Conservation (phyloP, 768 basidiomycete species). For the Collybiopsis luxurians region DNA sequence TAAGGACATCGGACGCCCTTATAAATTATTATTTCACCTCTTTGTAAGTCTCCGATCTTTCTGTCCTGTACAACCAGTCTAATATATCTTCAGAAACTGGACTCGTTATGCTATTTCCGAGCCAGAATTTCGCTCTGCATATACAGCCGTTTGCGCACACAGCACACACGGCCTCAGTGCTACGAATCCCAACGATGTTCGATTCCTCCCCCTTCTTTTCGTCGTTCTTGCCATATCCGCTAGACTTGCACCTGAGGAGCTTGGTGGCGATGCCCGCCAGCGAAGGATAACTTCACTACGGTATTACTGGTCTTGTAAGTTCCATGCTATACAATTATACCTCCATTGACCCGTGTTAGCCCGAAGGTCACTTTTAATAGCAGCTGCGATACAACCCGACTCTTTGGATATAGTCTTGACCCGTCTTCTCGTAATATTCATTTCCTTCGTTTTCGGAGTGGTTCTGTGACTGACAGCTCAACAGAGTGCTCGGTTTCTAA, state of each 20-base stretch:
- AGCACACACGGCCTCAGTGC: slow-evolving; percentile 56
- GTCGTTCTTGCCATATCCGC: slow-evolving; percentile 89
- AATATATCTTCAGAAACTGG: slow-evolving; percentile 74
- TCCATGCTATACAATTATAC: not conserved
- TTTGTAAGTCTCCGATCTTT: slow-evolving; percentile 46
- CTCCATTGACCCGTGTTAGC: slow-evolving; percentile 41
- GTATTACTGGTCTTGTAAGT: slow-evolving; percentile 95
- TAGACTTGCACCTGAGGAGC: slow-evolving; percentile 79
- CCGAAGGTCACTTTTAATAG: slow-evolving; percentile 82
- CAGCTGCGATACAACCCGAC: slow-evolving; percentile 92
- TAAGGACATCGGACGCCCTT: slow-evolving; percentile 69
- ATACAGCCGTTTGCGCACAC: slow-evolving; percentile 60
- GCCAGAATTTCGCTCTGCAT: slow-evolving; percentile 72
- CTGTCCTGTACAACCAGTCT: not conserved
- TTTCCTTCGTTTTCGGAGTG: slow-evolving; percentile 38
- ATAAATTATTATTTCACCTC: slow-evolving; percentile 79
- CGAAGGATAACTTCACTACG: slow-evolving; percentile 79
- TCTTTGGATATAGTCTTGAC: slow-evolving; percentile 90
- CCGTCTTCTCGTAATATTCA: slow-evolving; percentile 76
- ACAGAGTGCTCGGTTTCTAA: slow-evolving; percentile 56
- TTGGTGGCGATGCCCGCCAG: slow-evolving; percentile 76
- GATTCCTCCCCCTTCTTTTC: slow-evolving; percentile 89
- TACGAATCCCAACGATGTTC: slow-evolving; percentile 72
- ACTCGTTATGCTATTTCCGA: slow-evolving; percentile 92
- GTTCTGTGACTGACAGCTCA: slow-evolving; percentile 34